Evolutionary conservation across 148 eudicot species (phyloP).

Genomic region (Vaccinium corymbosum): DNA sequence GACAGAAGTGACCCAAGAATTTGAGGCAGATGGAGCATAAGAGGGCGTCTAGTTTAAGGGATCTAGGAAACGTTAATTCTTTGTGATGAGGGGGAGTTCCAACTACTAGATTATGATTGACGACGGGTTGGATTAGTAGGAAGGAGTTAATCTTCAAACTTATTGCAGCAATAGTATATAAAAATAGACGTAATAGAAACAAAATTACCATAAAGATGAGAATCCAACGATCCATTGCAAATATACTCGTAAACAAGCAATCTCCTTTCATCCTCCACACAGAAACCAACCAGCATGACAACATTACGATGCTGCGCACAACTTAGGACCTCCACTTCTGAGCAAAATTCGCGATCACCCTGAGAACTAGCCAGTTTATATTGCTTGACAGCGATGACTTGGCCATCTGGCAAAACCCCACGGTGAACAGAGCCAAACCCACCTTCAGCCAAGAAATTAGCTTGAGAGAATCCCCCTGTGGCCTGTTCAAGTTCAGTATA

Average conservation of each 20-base stretch:
- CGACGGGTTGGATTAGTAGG: too few species aligned
- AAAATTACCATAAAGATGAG: conserved; percentile 75
- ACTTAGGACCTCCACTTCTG: conserved; percentile 86
- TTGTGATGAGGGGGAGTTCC: neutral
- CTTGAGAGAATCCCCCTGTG: conserved; percentile 59
- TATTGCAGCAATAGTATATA: neutral
- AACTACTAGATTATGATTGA: neutral
- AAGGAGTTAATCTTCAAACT: neutral
- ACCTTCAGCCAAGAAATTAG: conserved; percentile 81
- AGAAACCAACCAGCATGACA: conserved; percentile 76
- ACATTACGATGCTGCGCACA: conserved; percentile 96
- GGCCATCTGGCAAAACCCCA: conserved; percentile 74
- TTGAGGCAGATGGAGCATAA: neutral
- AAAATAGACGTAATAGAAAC: neutral
- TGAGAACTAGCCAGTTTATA: conserved; percentile 77
- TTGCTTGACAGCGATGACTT: conserved; percentile 75
- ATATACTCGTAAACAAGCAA: conserved; percentile 82
- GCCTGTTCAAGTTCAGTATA: conserved; percentile 66
- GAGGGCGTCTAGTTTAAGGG: neutral
- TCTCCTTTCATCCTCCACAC: conserved; percentile 65
- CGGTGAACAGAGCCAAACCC: conserved; percentile 82
- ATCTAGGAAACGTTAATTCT: neutral
- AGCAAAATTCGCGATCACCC: conserved; percentile 79
- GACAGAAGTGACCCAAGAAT: neutral
- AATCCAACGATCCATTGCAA: conserved; percentile 81